A percentile compares a stretch with the other conserved stretches of the same genome.
These are phyloP conservation scores for Trichosanthes truncata DNA, from an alignment of 306 rosid species.

Conservation along the genomic window DNA sequence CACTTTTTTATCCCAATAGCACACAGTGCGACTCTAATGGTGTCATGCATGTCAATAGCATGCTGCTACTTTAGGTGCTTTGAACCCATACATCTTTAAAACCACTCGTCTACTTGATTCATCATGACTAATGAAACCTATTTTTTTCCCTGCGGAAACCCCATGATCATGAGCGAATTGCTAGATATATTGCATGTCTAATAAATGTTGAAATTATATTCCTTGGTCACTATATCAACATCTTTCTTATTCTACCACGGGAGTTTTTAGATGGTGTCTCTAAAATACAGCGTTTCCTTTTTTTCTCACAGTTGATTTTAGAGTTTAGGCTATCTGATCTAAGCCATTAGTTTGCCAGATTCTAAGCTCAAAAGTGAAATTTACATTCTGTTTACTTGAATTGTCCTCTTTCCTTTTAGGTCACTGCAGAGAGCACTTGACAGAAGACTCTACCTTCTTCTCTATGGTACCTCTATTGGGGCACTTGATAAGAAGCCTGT, in stretches of 20 bases:
- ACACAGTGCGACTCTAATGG: not conserved
- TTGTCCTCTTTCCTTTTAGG: slow-evolving; percentile 28
- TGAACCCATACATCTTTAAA: not conserved
- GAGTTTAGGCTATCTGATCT: not conserved
- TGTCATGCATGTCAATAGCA: not conserved
- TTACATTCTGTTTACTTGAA: not conserved
- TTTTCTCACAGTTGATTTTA: not conserved
- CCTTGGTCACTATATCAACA: not conserved
- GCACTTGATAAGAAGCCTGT: slow-evolving; percentile 45
- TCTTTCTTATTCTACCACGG: not conserved
- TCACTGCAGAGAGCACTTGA: slow-evolving; percentile 92
- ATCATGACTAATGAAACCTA: not conserved
- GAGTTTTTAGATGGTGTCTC: not conserved
- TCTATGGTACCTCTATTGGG: slow-evolving; percentile 42
- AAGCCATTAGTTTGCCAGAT: not conserved
- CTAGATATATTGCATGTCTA: not conserved
- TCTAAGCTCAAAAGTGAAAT: not conserved
- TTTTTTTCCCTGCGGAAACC: not conserved
- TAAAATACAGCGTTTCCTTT: not conserved
- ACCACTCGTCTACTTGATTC: not conserved
- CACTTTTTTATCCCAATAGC: not conserved
- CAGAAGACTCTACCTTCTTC: slow-evolving; percentile 76
- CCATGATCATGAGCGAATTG: not conserved
- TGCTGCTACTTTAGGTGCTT: not conserved
- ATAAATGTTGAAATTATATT: not conserved